A percentile compares a stretch with the other conserved stretches of the same genome.
These are phyloP conservation scores for Ceratopteris richardii DNA, from an alignment of 75 land plant species.

Conservation along the genomic window DNA sequence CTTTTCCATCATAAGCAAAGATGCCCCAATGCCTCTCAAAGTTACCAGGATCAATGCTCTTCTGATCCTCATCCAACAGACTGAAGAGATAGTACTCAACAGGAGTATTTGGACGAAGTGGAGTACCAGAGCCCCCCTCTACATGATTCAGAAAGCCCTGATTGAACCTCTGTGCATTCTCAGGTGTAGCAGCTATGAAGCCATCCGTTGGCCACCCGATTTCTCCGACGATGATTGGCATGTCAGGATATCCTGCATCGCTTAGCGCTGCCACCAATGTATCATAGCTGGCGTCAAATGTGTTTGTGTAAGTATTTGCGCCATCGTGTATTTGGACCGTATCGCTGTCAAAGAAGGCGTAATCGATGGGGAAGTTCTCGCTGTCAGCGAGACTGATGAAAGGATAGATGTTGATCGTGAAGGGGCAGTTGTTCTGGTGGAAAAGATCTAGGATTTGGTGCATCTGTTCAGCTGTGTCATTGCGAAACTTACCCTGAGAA, in stretches of 20 bases:
- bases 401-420: constrained; percentile 48
- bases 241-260: too few species aligned
- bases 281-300: too few species aligned
- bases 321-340: too few species aligned
- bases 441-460: constrained; percentile 23
- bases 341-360: too few species aligned
- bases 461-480: constrained; percentile 41
- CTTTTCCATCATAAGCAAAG: constrained; percentile 42
- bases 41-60: constrained; percentile 44
- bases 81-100: constrained; percentile 40
- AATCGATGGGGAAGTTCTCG: constrained; percentile 42
- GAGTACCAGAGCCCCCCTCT: constrained; percentile 34
- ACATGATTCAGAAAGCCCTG: too few species aligned
- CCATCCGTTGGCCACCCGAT: too few species aligned
- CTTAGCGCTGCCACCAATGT: too few species aligned
- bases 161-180: too few species aligned
- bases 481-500: constrained; percentile 34
- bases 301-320: too few species aligned
- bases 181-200: too few species aligned
- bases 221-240: too few species aligned
- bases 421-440: constrained; percentile 18
- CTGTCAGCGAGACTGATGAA: constrained; percentile 42
- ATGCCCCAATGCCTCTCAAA: constrained; percentile 65
- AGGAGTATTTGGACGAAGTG: constrained; percentile 23
- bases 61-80: constrained; percentile 48